Conservation (phyloP, 345 rosid species). For the Durio zibethinus region DNA sequence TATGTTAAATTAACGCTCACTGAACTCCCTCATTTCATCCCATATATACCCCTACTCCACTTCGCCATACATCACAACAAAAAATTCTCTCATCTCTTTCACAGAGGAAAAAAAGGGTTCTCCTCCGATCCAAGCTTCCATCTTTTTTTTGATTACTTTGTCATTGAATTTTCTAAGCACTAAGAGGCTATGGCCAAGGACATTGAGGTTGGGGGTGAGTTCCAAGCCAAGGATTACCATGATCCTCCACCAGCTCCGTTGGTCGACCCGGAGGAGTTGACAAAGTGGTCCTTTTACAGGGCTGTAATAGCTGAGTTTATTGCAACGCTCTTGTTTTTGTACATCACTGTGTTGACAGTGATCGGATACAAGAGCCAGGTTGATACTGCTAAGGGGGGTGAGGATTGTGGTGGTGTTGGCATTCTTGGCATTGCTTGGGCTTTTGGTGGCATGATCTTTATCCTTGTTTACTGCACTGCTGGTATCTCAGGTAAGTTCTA, state of each 20-base stretch:
- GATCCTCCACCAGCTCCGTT: slow-evolving; percentile 60
- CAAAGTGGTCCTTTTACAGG: slow-evolving; percentile 55
- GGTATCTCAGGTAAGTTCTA: slow-evolving; percentile 52
- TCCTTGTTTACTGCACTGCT: slow-evolving; percentile 70
- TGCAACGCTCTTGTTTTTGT: slow-evolving; percentile 62
- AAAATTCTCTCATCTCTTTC: neutral
- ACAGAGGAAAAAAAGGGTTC: neutral
- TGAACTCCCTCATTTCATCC: slow-evolving; percentile 8
- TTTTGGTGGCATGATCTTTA: slow-evolving; percentile 70
- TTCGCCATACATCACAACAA: too few species aligned
- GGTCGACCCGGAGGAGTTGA: slow-evolving; percentile 47
- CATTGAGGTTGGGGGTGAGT: slow-evolving; percentile 45
- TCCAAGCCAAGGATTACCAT: slow-evolving; percentile 47
- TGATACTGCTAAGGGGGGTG: slow-evolving; percentile 23
- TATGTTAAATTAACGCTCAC: slow-evolving; percentile 18
- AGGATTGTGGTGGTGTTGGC: slow-evolving; percentile 53
- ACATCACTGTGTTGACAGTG: slow-evolving; percentile 59
- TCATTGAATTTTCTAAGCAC: neutral
- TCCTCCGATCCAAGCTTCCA: neutral
- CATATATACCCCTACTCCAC: slow-evolving; percentile 27
- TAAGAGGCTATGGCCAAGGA: slow-evolving; percentile 45
- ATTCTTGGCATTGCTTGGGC: slow-evolving; percentile 70
- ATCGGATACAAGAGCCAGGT: slow-evolving; percentile 52
- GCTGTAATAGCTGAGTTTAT: slow-evolving; percentile 62
- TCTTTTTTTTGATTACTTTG: neutral